Conservation (phyloP, 176 grass and related monocot species). For the Rhipidocladum racemiflorum region DNA sequence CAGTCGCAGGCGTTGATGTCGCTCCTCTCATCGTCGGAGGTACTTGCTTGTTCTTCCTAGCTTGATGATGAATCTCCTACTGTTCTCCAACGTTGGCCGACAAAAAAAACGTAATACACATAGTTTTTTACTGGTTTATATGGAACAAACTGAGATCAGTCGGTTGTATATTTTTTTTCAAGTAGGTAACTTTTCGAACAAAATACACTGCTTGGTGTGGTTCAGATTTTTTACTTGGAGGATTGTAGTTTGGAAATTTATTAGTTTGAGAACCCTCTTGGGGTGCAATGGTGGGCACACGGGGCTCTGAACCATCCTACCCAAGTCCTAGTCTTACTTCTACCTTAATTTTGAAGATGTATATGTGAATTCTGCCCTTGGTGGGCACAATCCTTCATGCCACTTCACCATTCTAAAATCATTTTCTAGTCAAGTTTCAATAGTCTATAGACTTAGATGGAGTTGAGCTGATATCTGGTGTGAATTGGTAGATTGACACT, state of each 20-base stretch:
- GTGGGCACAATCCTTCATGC: neutral
- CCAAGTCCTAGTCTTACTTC: too few species aligned
- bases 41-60: slow-evolving; percentile 17
- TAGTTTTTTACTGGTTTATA: neutral
- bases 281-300: too few species aligned
- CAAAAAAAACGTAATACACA: neutral
- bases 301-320: too few species aligned
- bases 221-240: neutral
- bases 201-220: neutral
- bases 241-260: neutral
- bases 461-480: neutral
- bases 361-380: neutral
- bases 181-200: neutral
- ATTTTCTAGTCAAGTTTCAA: neutral
- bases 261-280: too few species aligned
- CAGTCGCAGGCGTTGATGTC: slow-evolving; percentile 47
- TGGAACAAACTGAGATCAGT: neutral
- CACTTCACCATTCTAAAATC: neutral
- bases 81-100: neutral
- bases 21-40: slow-evolving; percentile 48
- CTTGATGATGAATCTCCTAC: slow-evolving; percentile 11
- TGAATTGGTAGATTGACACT: neutral
- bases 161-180: neutral
- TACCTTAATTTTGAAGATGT: neutral
- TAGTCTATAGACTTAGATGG: neutral